These are phyloP conservation scores for Phaeotremella skinneri DNA, from an alignment of 768 basidiomycete species.

Conservation along the genomic window DNA sequence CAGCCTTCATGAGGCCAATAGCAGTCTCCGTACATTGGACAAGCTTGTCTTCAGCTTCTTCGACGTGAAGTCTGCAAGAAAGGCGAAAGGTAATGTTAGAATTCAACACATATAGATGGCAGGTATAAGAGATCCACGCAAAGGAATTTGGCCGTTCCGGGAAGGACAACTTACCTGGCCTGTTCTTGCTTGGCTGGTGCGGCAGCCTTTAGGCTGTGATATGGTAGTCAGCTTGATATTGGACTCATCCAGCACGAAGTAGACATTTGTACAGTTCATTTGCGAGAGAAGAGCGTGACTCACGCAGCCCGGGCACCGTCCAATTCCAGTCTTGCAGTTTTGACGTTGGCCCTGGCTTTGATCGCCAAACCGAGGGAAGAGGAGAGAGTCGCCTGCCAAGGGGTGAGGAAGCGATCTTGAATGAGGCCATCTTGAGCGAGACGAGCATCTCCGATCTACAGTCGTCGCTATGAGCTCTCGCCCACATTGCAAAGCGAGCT, in stretches of 20 bases:
- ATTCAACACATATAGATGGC: too few relatives aligned
- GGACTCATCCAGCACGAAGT: not conserved
- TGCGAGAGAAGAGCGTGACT: conserved; percentile 16
- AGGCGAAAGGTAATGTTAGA: not conserved
- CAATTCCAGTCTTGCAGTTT: conserved; percentile 68
- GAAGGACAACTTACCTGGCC: conserved; percentile 57
- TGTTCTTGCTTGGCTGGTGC: conserved; percentile 79
- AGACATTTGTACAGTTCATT: not conserved
- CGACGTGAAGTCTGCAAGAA: conserved; percentile 61
- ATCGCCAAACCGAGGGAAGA: conserved; percentile 83
- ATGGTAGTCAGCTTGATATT: conserved; percentile 1
- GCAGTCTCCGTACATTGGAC: conserved; percentile 98
- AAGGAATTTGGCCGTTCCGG: too few relatives aligned
- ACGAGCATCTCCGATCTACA: conserved; percentile 66
- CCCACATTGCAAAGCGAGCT: too few relatives aligned
- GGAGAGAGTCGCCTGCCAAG: conserved; percentile 70
- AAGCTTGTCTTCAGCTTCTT: conserved; percentile 70
- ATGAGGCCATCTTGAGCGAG: conserved; percentile 75
- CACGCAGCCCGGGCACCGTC: conserved; percentile 64
- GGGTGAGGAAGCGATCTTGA: conserved; percentile 52
- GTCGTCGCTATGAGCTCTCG: too few relatives aligned
- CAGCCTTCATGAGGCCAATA: conserved; percentile 95
- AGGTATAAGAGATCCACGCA: not conserved
- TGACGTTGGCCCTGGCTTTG: conserved; percentile 64
- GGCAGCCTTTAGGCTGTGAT: conserved; percentile 71